Conservation (phyloP, 768 basidiomycete species). For the Lentinus tigrinus region DNA sequence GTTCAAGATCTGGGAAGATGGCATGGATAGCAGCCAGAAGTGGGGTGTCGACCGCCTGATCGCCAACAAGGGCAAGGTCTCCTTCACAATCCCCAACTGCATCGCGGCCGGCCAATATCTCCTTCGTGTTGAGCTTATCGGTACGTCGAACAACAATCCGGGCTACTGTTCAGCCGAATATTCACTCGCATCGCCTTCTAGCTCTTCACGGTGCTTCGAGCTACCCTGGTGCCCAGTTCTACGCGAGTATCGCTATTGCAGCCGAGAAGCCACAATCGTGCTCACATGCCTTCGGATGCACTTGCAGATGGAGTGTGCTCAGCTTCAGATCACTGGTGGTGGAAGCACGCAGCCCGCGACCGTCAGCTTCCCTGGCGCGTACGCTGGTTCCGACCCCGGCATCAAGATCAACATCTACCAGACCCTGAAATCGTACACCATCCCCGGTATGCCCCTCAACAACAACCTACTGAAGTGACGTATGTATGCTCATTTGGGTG, state of each 20-base stretch:
- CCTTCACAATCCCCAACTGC: conserved; percentile 46
- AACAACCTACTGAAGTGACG: not conserved
- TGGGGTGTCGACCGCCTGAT: conserved; percentile 52
- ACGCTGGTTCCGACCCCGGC: conserved; percentile 35
- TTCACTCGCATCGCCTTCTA: conserved; percentile 13
- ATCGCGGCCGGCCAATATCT: conserved; percentile 48
- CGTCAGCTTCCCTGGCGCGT: conserved; percentile 38
- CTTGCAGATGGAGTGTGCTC: conserved; percentile 37
- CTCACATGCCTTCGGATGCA: not conserved
- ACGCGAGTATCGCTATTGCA: conserved; percentile 27
- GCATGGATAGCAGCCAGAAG: conserved; percentile 30
- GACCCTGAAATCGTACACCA: conserved; percentile 28
- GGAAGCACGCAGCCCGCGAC: conserved; percentile 31
- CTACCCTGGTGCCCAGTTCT: conserved; percentile 60
- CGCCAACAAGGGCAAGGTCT: conserved; percentile 48
- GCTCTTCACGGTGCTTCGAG: conserved; percentile 43
- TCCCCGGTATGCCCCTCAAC: conserved; percentile 21
- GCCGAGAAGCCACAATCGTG: not conserved
- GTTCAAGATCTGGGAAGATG: conserved; percentile 55
- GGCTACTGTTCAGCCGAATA: too few species aligned
- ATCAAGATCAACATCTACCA: conserved; percentile 35
- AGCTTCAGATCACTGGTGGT: conserved; percentile 36
- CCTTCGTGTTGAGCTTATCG: conserved; percentile 51
- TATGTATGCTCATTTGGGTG: not conserved
- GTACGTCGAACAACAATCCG: conserved; percentile 26